These are phyloP conservation scores for Cajanus cajan DNA, from an alignment of 306 rosid species.

Conservation along the genomic window DNA sequence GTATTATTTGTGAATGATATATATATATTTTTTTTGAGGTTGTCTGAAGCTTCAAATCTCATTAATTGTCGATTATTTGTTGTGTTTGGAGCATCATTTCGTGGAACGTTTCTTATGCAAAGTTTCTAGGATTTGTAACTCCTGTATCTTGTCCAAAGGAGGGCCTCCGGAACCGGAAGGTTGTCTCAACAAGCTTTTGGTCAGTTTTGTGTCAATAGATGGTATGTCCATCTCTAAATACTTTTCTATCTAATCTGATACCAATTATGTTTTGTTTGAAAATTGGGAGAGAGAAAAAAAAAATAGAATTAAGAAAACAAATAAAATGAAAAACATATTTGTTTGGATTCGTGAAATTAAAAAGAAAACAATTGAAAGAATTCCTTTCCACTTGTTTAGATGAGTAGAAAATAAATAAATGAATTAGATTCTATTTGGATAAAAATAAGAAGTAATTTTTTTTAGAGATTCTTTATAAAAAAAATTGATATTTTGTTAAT, in stretches of 20 bases:
- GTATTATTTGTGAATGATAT: not conserved
- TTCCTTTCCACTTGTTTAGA: too few species aligned
- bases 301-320: too few species aligned
- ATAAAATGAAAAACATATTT: too few species aligned
- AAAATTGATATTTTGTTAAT: too few species aligned
- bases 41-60: not conserved
- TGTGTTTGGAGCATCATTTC: constrained; percentile 1
- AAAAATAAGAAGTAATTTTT: too few species aligned
- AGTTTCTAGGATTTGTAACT: constrained; percentile 25
- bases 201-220: not conserved
- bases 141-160: not conserved
- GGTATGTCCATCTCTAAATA: not conserved
- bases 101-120: constrained; percentile 17
- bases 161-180: not conserved
- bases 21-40: not conserved
- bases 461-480: too few species aligned
- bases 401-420: too few species aligned
- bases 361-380: too few species aligned
- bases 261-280: not conserved
- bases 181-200: not conserved
- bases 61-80: constrained; percentile 17
- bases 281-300: too few species aligned
- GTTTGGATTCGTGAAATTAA: too few species aligned
- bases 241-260: not conserved
- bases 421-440: too few species aligned